A percentile compares a stretch with the other conserved stretches of the same genome.
These are phyloP conservation scores for Trypanosoma lewisi DNA, from an alignment of 208 protist species.

Conservation along the genomic window DNA sequence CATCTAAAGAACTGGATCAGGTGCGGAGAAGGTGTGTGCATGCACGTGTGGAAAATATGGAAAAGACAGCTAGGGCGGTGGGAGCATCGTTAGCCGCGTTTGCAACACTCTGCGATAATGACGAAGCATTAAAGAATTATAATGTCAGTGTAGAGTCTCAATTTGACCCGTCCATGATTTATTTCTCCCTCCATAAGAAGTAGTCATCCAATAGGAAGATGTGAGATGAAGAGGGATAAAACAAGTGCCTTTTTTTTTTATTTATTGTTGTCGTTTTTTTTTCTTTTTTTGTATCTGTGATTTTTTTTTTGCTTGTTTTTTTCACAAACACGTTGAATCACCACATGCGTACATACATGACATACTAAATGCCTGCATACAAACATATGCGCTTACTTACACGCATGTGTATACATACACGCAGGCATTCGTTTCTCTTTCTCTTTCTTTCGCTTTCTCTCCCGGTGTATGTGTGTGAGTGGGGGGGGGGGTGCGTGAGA, in stretches of 20 bases:
- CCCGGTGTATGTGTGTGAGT: neutral
- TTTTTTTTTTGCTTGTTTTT: too few species aligned
- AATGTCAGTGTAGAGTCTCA: conserved; percentile 45
- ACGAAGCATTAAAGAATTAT: conserved; percentile 46
- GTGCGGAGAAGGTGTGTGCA: conserved; percentile 35
- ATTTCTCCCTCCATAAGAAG: conserved; percentile 44
- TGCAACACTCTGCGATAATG: conserved; percentile 44
- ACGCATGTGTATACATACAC: conserved; percentile 7
- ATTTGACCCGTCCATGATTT: conserved; percentile 40
- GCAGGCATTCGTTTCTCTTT: neutral
- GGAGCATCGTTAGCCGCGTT: conserved; percentile 49
- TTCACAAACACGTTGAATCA: too few species aligned
- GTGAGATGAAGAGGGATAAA: neutral
- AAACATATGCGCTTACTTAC: neutral
- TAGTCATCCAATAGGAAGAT: neutral
- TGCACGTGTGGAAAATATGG: conserved; percentile 37
- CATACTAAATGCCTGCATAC: too few species aligned
- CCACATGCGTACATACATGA: too few species aligned
- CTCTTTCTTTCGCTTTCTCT: neutral
- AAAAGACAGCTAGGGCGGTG: conserved; percentile 48
- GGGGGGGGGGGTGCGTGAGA: neutral
- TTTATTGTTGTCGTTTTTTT: neutral
- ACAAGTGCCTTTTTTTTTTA: too few species aligned
- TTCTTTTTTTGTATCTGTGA: too few species aligned
- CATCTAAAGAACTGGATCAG: conserved; percentile 26